Evolutionary conservation across 257 asterid species (phyloP), one percentile per base, ranked within the genome.

Genomic region (Nicotiana paniculata): DNA sequence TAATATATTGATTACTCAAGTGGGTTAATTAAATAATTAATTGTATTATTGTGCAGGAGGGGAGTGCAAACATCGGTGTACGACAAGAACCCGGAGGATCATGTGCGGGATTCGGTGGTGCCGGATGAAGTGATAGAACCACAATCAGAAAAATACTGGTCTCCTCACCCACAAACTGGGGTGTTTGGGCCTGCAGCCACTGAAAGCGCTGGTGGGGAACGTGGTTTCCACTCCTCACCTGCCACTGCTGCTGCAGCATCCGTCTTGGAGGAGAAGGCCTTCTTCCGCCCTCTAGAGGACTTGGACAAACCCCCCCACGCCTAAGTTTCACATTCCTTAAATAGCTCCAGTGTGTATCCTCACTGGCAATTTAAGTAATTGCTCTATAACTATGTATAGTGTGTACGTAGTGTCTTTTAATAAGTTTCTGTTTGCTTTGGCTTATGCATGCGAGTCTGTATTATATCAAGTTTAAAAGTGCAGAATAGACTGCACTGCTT

Each of bases 271-370:
- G 91, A 91, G 90, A 91, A 88, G 85, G 62, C 98, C 67, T 94
- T 96, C 87, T 91, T 93, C 89, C 97, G 99, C 67, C 89, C 97
- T 51, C 89, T 87, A 0, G 99, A 96, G 93, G 92, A 94, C 87
- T 83, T 96, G 88, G 99, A 96, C 76, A 96, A 92, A 87, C 93
- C 97, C 2, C 54, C 84, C 6, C 33, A 30, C 32, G 28, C 65
- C 30, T 75, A 51, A 75, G 15, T 28, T 74, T 15, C 39, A 13
- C 37, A 0, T 43, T 0, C 51, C 3, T 1, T 39, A 1, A 39
- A 43, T 43, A 9, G 51, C 51, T 43, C 51, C 51, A 9, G 51
- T 43, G 51, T 0, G 3, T 43, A 2, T 43, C 51, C 51, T 43
- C 51, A 43, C 51, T 43, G 3, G 51, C 3, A 43, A 43, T 59